Base-by-base conservation (phyloP, 2,329 filamentous ascomycete species). In the Hymenoscyphus salicellus region DNA sequence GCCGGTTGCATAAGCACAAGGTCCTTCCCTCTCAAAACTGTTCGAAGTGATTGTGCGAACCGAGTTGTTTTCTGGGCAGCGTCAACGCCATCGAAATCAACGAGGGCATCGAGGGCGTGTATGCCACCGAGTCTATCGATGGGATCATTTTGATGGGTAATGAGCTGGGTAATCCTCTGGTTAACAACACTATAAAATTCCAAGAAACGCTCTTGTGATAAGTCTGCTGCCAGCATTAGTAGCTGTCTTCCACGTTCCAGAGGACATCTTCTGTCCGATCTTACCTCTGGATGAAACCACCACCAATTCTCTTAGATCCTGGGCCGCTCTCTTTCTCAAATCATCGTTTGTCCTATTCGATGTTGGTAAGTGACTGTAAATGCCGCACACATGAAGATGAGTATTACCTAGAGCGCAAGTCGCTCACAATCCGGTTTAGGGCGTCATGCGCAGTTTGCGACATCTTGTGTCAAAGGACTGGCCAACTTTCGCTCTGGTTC, bases 21-120 rank as follows among this genome's bases (percentile, higher is more conserved):
- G 73, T 99, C 95, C 76, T 93, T 96, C 68, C 94, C 94, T 72
- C 93, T 87, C 71, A 99, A 83, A 46, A 97, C 90, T 58, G 87
- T 90, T 71, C 93, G 91, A 65, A 99, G 86, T 73, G 94, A 96
- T 69, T 92, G 92, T 56, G 92, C 92, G 75, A 98, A 99, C 63
- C 95, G 88, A 33, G 94, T 96, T 65, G 95, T 97, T 79, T 98
- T 98, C 73, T 92, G 88, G 41, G 92, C 92, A 28, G 91, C 87
- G 79, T 99, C 96, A 72, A 97, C 92, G 65, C 93, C 94, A 72
- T 97, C 94, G 76, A 98, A 97, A 77, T 97, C 93, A 77, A 98
- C 94, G 62, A 99, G 86, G 64, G 90, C 89, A 77, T 97, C 94
- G 66, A 99, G 86, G 65, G 94, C 94, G 72, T 95, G 89, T 67